Percentiles rank a stretch among this genome's conserved stretches.
Conservation (phyloP, 2,329 filamentous ascomycete species). For the Diaporthe ampelina region DNA sequence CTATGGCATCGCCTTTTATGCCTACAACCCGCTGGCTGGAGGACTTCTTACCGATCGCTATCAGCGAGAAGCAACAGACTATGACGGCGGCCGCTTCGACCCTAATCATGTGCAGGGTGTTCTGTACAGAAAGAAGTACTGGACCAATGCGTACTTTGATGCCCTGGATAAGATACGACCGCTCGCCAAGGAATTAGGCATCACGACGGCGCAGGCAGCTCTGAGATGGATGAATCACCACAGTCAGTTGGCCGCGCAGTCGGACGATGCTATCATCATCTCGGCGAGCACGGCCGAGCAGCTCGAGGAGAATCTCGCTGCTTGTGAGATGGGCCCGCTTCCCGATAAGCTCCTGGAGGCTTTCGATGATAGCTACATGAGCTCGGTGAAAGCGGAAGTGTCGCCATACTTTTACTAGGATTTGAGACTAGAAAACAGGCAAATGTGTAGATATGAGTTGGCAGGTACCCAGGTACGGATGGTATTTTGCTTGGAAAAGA, state of each 20-base stretch:
- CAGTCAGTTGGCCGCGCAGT: constrained; percentile 60
- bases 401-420: constrained; percentile 41
- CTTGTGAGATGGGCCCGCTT: constrained; percentile 70
- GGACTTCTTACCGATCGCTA: constrained; percentile 60
- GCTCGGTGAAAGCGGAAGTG: constrained; percentile 63
- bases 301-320: constrained; percentile 61
- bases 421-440: neutral
- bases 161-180: constrained; percentile 73
- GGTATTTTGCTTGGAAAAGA: too few species aligned
- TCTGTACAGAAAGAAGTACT: constrained; percentile 71
- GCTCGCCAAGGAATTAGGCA: constrained; percentile 70
- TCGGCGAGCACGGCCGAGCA: constrained; percentile 62
- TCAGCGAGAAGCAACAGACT: constrained; percentile 46
- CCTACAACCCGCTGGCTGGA: constrained; percentile 59
- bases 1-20: constrained; percentile 58
- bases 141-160: constrained; percentile 67
- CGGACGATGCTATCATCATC: constrained; percentile 61
- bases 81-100: constrained; percentile 55
- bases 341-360: constrained; percentile 77
- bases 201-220: constrained; percentile 74
- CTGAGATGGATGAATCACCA: constrained; percentile 77
- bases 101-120: constrained; percentile 55
- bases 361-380: constrained; percentile 81
- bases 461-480: too few species aligned
- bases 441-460: rapidly evolving